phyloP scores from a whole-genome alignment of 148 eudicot genomes.

The Rhododendron griersonianum region DNA sequence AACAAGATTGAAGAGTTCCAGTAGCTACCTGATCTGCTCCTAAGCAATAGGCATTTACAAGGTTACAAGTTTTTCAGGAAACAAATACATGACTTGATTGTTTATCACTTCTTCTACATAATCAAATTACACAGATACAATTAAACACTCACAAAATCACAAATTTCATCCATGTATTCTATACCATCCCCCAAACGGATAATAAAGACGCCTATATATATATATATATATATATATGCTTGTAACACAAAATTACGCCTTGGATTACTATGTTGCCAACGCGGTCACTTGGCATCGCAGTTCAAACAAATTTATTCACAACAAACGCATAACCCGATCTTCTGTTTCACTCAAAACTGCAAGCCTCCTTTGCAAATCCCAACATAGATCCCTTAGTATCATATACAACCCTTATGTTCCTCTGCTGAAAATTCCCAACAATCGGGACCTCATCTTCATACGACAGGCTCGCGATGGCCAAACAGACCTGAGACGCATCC shows the following conservation, averaged over 20 bases:
- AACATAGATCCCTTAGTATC: conserved; percentile 46
- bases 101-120: neutral
- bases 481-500: conserved; percentile 75
- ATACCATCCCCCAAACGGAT: conserved; percentile 7
- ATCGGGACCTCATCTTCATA: conserved; percentile 66
- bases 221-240: neutral
- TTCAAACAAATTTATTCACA: conserved; percentile 21
- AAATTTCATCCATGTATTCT: neutral
- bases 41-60: neutral
- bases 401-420: conserved; percentile 65
- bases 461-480: conserved; percentile 64
- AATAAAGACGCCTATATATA: neutral
- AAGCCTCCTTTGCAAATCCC: conserved; percentile 76
- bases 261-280: conserved; percentile 7
- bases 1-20: neutral
- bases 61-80: neutral
- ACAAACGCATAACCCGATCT: neutral
- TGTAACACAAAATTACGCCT: neutral
- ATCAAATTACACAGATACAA: neutral
- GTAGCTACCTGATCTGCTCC: neutral
- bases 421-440: conserved; percentile 86
- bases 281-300: conserved; percentile 7
- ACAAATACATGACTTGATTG: neutral
- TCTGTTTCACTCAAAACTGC: conserved; percentile 32
- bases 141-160: conserved; percentile 6